Evolutionary conservation across 1,139 yeast genomes (phyloP).

Genomic region (Candida dubliniensis): DNA sequence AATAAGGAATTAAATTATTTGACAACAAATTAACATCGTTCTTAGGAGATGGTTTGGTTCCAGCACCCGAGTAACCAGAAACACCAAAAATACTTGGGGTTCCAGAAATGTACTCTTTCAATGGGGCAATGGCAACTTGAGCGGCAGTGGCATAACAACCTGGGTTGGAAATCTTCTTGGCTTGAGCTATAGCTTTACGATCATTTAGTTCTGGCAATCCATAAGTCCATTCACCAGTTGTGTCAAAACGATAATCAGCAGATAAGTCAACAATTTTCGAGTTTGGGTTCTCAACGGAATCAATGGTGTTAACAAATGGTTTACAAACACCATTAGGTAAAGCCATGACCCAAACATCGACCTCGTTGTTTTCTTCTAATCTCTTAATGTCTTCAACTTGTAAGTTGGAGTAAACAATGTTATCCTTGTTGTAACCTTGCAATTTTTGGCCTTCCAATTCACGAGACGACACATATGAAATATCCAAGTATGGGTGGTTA

Average conservation of each 20-base stretch:
- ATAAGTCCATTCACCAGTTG: constrained; percentile 83
- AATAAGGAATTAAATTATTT: constrained; percentile 90
- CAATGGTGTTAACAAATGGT: constrained; percentile 94
- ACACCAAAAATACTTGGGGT: constrained; percentile 90
- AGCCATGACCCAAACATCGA: constrained; percentile 99
- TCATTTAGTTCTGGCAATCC: constrained; percentile 85
- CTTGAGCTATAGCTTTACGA: constrained; percentile 65
- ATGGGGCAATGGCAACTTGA: constrained; percentile 88
- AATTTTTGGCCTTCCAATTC: constrained; percentile 87
- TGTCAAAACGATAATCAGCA: constrained; percentile 94
- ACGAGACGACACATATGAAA: constrained; percentile 93
- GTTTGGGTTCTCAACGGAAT: constrained; percentile 53
- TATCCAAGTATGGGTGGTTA: constrained; percentile 81
- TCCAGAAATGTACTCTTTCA: constrained; percentile 61
- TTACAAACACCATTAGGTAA: constrained; percentile 97
- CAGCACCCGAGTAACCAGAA: constrained; percentile 98
- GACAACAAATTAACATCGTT: constrained; percentile 74
- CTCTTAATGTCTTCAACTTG: constrained; percentile 81
- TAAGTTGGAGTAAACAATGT: constrained; percentile 79
- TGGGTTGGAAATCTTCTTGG: constrained; percentile 89
- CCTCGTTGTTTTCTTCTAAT: constrained; percentile 72
- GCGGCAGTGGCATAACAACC: constrained; percentile 99
- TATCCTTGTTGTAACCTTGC: constrained; percentile 80
- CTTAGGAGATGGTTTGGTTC: constrained; percentile 96
- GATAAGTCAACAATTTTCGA: constrained; percentile 89